Conservation (phyloP, 257 asterid genomes). For the Capsicum chinense region DNA sequence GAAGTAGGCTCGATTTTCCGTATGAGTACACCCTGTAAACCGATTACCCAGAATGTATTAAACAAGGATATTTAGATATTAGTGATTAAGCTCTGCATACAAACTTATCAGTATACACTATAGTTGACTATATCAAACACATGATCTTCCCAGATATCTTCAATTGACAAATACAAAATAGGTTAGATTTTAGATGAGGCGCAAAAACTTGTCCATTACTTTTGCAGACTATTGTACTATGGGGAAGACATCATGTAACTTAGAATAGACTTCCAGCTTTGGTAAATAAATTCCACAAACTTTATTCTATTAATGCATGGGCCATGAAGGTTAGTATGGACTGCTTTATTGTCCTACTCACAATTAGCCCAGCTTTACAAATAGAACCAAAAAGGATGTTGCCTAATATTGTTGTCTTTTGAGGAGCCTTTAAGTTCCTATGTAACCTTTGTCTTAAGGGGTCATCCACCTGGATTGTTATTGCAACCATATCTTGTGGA, state of each 20-base stretch:
- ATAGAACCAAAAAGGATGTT: constrained; percentile 66
- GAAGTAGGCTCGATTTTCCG: constrained; percentile 84
- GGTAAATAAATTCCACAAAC: constrained; percentile 71
- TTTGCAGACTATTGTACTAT: constrained; percentile 70
- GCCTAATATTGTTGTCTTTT: constrained; percentile 53
- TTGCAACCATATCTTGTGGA: constrained; percentile 17
- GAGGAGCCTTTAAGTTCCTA: constrained; percentile 20
- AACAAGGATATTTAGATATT: neutral
- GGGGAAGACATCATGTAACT: constrained; percentile 92
- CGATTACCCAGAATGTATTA: neutral
- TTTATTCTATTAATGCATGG: constrained; percentile 85
- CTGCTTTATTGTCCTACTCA: constrained; percentile 66
- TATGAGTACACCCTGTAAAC: constrained; percentile 75
- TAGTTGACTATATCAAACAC: neutral
- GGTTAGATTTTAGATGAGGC: neutral
- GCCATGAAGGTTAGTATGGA: constrained; percentile 73
- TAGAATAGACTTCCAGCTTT: constrained; percentile 74
- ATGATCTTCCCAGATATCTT: neutral
- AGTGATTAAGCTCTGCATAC: neutral
- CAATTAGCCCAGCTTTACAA: constrained; percentile 73
- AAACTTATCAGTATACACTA: neutral
- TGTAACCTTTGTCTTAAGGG: neutral
- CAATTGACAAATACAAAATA: constrained; percentile 20
- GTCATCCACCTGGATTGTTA: constrained; percentile 19
- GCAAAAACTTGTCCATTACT: neutral